Percentiles rank a stretch among this genome's conserved stretches.
These are phyloP conservation scores for Besnoitia besnoiti DNA, from an alignment of 169 alveolate species.

Conservation along the genomic window DNA sequence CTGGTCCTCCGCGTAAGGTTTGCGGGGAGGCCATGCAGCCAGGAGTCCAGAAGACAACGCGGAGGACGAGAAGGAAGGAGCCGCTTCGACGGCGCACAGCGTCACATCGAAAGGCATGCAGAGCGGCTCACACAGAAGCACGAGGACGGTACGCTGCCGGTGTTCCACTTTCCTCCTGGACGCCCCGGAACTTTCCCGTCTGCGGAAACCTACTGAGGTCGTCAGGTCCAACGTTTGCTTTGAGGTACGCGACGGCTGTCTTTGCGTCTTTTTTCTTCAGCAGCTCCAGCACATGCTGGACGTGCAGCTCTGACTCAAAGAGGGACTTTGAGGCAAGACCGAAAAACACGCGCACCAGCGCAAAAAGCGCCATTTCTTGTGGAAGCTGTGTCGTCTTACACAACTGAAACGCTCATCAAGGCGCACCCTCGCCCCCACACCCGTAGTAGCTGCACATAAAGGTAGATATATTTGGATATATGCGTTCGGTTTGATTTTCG, in stretches of 20 bases:
- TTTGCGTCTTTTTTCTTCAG: constrained; percentile 62
- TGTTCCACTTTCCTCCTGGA: too few species aligned
- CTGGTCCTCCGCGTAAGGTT: too few species aligned
- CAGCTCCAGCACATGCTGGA: constrained; percentile 69
- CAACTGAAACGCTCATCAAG: not conserved
- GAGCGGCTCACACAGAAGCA: not conserved
- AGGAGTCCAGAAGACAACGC: too few species aligned
- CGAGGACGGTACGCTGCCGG: too few species aligned
- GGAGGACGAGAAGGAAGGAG: too few species aligned
- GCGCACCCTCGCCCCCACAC: not conserved
- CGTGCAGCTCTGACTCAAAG: constrained; percentile 73
- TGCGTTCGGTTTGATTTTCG: too few species aligned
- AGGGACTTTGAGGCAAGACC: constrained; percentile 6
- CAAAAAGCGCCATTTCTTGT: not conserved
- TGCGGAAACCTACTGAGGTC: constrained; percentile 44
- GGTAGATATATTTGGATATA: too few species aligned
- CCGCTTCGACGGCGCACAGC: too few species aligned
- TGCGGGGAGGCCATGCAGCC: too few species aligned
- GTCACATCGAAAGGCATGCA: not conserved
- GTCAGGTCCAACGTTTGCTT: constrained; percentile 66
- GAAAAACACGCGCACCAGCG: not conserved
- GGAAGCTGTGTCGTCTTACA: not conserved
- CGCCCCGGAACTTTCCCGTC: too few species aligned
- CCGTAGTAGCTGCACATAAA: not conserved
- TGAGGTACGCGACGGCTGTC: constrained; percentile 68